Evolutionary conservation across 2,329 filamentous ascomycete genomes (phyloP).

Genomic region (Venturia asperata): DNA sequence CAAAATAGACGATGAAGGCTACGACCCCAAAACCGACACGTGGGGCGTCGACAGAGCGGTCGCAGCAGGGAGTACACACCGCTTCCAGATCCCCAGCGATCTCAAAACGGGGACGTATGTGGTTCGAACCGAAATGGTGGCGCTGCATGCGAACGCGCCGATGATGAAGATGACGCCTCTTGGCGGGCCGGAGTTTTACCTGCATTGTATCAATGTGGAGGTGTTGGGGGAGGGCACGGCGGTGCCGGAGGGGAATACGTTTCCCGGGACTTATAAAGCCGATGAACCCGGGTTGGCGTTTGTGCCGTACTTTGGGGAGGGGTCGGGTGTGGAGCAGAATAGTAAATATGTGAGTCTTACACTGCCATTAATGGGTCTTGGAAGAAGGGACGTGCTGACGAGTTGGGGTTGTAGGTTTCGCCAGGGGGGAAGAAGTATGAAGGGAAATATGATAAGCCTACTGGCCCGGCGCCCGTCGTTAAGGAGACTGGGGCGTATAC

Average conservation of each 20-base stretch:
- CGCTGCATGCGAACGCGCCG: constrained; percentile 38
- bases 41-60: constrained; percentile 33
- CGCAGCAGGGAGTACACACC: constrained; percentile 42
- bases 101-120: constrained; percentile 46
- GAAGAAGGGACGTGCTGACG: too few relatives aligned
- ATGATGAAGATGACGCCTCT: constrained; percentile 22
- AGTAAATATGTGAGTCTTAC: not conserved
- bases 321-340: not conserved
- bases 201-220: constrained; percentile 46
- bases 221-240: constrained; percentile 38
- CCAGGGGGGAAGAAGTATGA: not conserved
- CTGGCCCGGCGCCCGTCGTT: not conserved
- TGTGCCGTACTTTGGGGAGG: not conserved
- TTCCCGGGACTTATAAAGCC: constrained; percentile 36
- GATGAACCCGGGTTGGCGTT: constrained; percentile 1
- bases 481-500: constrained; percentile 6
- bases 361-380: not conserved
- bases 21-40: constrained; percentile 8
- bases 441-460: not conserved
- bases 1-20: constrained; percentile 6
- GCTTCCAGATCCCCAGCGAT: constrained; percentile 37
- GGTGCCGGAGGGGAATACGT: constrained; percentile 31
- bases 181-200: constrained; percentile 45
- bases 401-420: not conserved
- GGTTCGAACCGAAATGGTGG: constrained; percentile 48